These are phyloP conservation scores for Diaporthe nobilis DNA, from an alignment of 2,329 filamentous ascomycete species.

Conservation along the genomic window DNA sequence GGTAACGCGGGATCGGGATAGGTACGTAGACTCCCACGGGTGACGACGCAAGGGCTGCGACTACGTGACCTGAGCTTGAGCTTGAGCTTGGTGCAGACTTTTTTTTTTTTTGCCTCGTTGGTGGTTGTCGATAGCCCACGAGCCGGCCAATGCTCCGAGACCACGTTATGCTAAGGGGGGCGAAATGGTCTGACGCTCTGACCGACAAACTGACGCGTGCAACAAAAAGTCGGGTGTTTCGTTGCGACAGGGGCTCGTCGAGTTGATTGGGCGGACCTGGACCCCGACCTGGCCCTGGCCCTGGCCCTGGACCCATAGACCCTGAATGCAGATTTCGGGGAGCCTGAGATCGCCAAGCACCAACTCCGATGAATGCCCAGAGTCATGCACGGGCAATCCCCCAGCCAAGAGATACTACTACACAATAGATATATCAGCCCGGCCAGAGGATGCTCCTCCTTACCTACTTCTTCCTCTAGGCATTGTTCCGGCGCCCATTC, in stretches of 20 bases:
- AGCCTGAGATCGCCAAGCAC: conserved; percentile 12
- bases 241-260: conserved; percentile 7
- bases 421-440: background rate
- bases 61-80: background rate
- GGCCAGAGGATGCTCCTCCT: background rate
- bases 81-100: background rate
- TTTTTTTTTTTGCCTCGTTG: background rate
- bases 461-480: background rate
- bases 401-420: background rate
- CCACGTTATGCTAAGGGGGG: conserved; percentile 27
- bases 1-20: conserved; percentile 8
- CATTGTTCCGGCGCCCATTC: background rate
- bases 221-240: conserved; percentile 10
- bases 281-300: background rate
- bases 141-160: conserved; percentile 20
- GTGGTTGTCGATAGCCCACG: background rate
- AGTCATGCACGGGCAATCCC: conserved; percentile 7
- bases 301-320: background rate
- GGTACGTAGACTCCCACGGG: background rate
- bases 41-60: conserved; percentile 24
- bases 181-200: conserved; percentile 32
- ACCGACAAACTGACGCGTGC: conserved; percentile 13
- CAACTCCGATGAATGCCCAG: conserved; percentile 5
- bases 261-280: background rate
- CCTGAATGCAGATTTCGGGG: conserved; percentile 21